Evolutionary conservation across 768 basidiomycete species (phyloP), one percentile per base, ranked within the genome.

Genomic region (Lentinula aciculospora): DNA sequence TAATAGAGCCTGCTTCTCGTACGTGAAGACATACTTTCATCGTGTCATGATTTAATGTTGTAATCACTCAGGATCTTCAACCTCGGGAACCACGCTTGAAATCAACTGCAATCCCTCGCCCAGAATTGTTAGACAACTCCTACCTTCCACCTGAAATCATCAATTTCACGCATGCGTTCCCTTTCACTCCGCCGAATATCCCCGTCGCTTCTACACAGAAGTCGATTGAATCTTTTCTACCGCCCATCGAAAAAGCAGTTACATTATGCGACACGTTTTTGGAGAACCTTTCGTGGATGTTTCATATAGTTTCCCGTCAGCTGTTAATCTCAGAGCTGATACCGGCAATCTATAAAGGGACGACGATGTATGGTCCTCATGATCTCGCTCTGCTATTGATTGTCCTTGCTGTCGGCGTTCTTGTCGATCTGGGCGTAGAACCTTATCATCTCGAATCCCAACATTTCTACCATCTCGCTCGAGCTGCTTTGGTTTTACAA

Each of bases 391-490:
- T 81, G 44, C 64, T 81, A 58, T 70, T 81, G 19, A 69, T 77
- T 32, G 73, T 78, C 25, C 67, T 81, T 12, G 78, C 75, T 10
- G 72, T 82, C 47, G 81, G 80, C 4, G 75, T 75, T 8, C 66
- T 81, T 15, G 72, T 81, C 2, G 80, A 82, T 62, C 71, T 78
- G 21, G 63, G 71, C 34, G 66, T 79, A 46, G 71, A 72, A 40
- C 75, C 80, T 1, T 79, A 77, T 58, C 79, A 76, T 61, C 65
- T 74, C n/a, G 79, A 81, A 60, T 78, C 78, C 7, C 79, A 80
- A 48, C 79, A 80, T 64, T 81, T 81, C 62, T 75, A 80, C 59
- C 71, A 70, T 31, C 69, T 82, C 1, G 72, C 77, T n/a, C 71
- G 72, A 58, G 78, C 80, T 13, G 73, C 80, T 3, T 50, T 81